Conservation (phyloP, 140 eudicot species). For the Senecio squalidus region DNA sequence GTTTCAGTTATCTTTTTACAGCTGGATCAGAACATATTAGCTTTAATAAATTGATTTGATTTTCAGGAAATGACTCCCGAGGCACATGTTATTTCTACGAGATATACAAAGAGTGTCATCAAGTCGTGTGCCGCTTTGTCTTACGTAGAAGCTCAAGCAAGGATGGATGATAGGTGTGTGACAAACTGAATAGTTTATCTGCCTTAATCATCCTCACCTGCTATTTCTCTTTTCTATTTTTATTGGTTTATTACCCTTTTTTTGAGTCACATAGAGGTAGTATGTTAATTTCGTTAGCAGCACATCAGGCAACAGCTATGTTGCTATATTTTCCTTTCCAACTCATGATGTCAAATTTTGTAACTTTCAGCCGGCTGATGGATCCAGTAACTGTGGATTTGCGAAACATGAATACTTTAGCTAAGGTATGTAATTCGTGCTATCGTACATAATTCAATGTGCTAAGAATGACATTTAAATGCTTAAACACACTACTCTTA, state of each 20-base stretch:
- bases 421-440: slow-evolving; percentile 55
- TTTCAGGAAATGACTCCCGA: slow-evolving; percentile 94
- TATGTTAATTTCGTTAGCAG: no score
- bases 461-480: neutral
- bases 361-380: slow-evolving; percentile 68
- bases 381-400: slow-evolving; percentile 89
- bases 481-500: neutral
- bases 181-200: slow-evolving; percentile 2
- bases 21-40: neutral
- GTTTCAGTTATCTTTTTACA: neutral
- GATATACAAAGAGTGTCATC: slow-evolving; percentile 82
- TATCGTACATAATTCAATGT: no score
- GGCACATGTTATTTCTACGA: slow-evolving; percentile 79
- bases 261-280: no score
- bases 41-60: neutral
- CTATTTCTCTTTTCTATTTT: neutral
- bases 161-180: slow-evolving; percentile 96
- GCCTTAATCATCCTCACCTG: neutral
- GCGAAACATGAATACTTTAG: slow-evolving; percentile 79
- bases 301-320: no score
- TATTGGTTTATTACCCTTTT: neutral
- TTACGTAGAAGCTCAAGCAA: slow-evolving; percentile 96
- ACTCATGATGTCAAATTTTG: neutral
- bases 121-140: slow-evolving; percentile 98
- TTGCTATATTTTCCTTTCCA: no score